Evolutionary conservation across 345 rosid species (phyloP).

Genomic region (Lepidium didymum): DNA sequence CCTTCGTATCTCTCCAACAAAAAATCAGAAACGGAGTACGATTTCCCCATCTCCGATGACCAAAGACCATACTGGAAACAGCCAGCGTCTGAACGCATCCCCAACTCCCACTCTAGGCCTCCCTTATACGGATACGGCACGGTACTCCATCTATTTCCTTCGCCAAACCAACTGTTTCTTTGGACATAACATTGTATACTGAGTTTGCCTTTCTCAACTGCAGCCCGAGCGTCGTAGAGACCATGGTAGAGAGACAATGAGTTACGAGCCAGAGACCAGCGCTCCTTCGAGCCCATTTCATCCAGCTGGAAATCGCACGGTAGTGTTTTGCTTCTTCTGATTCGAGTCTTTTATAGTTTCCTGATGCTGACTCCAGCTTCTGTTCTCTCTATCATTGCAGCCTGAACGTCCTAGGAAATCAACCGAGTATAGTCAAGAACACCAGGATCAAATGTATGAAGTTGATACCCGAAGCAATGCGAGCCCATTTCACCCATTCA

Average conservation of each 20-base stretch:
- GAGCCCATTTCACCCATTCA: constrained; percentile 28
- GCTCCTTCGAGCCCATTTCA: constrained; percentile 20
- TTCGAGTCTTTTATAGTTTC: neutral
- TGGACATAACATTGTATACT: neutral
- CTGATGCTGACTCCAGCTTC: neutral
- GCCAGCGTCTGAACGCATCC: constrained; percentile 26
- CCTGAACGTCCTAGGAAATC: constrained; percentile 21
- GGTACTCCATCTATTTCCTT: constrained; percentile 1
- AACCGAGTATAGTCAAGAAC: constrained; percentile 10
- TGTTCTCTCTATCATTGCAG: neutral
- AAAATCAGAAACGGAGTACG: constrained; percentile 12
- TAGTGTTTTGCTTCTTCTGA: neutral
- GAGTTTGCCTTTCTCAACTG: neutral
- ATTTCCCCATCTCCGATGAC: constrained; percentile 1
- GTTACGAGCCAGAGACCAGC: constrained; percentile 20
- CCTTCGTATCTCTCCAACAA: constrained; percentile 10
- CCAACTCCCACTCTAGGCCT: constrained; percentile 26
- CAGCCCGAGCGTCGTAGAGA: constrained; percentile 24
- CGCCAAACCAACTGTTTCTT: neutral
- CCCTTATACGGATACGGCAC: constrained; percentile 14
- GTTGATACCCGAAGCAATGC: constrained; percentile 23
- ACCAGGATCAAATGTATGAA: constrained; percentile 13
- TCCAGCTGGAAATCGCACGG: constrained; percentile 18
- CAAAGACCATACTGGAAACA: constrained; percentile 11
- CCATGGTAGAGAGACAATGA: neutral